phyloP scores from a whole-genome alignment of 805 yeast genomes.

The Osmozyma mogii region DNA sequence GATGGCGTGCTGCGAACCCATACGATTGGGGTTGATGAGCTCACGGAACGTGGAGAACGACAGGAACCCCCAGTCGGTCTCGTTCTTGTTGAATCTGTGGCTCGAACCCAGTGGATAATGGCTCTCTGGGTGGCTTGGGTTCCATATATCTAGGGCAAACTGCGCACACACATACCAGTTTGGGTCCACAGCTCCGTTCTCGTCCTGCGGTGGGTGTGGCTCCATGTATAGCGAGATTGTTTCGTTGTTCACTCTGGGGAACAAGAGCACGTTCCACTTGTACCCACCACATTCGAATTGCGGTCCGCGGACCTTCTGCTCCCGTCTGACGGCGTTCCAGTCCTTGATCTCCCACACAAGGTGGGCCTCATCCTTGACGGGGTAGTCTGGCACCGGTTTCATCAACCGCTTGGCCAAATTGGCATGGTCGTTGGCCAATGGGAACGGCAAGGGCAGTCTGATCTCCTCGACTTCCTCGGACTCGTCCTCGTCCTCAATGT shows the following conservation, averaged over 20 bases:
- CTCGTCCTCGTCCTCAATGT: slow-evolving; percentile 11
- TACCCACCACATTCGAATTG: slow-evolving; percentile 50
- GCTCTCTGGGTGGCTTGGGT: slow-evolving; percentile 61
- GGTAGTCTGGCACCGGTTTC: slow-evolving; percentile 35
- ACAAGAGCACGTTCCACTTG: slow-evolving; percentile 64
- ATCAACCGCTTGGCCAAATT: slow-evolving; percentile 20
- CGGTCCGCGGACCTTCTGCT: slow-evolving; percentile 39
- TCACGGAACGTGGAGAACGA: slow-evolving; percentile 46
- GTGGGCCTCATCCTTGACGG: slow-evolving; percentile 24
- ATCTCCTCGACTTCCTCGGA: slow-evolving; percentile 6
- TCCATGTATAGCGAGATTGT: slow-evolving; percentile 70
- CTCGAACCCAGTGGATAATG: slow-evolving; percentile 56
- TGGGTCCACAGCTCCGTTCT: slow-evolving; percentile 16
- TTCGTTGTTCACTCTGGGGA: slow-evolving; percentile 67
- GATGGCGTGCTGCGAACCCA: slow-evolving; percentile 24
- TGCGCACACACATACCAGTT: slow-evolving; percentile 90
- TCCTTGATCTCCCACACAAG: slow-evolving; percentile 45
- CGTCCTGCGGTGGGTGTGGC: slow-evolving; percentile 41
- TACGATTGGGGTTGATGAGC: slow-evolving; percentile 20
- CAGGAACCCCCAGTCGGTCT: slow-evolving; percentile 95
- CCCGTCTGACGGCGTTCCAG: slow-evolving; percentile 34
- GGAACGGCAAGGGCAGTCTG: too few species aligned
- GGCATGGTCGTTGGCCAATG: slow-evolving; percentile 1
- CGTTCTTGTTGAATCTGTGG: slow-evolving; percentile 69
- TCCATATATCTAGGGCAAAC: slow-evolving; percentile 78